Evolutionary conservation across 306 rosid genomes (phyloP).

Genomic region (Ammopiptanthus mongolicus): DNA sequence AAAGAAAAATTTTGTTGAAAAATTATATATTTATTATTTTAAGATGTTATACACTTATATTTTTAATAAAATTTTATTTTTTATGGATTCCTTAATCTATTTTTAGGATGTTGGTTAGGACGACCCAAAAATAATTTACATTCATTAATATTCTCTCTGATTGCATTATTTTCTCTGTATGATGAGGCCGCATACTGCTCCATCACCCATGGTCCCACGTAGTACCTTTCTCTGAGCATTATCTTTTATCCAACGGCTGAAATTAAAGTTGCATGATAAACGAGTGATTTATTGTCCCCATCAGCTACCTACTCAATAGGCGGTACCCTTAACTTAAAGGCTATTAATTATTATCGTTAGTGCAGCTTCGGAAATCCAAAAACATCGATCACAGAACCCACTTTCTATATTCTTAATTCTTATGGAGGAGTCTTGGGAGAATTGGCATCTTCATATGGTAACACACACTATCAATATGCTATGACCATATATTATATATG

Average conservation of each 20-base stretch:
- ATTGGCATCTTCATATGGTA: constrained; percentile 21
- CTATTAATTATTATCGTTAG: too few relatives aligned
- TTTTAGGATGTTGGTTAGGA: too few relatives aligned
- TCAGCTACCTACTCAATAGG: neutral
- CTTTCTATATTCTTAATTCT: neutral
- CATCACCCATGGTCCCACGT: too few relatives aligned
- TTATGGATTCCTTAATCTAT: too few relatives aligned
- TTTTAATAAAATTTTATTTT: too few relatives aligned
- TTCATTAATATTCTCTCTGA: too few relatives aligned
- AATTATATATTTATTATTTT: too few relatives aligned
- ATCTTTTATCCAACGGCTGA: constrained; percentile 7
- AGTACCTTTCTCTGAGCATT: neutral
- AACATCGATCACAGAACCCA: neutral
- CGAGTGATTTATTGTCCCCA: constrained; percentile 15
- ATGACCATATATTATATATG: neutral
- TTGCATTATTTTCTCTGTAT: too few relatives aligned
- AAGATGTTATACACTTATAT: too few relatives aligned
- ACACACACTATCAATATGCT: neutral
- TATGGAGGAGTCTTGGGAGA: constrained; percentile 26
- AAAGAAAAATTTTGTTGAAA: too few relatives aligned
- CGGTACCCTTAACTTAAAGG: neutral
- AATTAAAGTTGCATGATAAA: constrained; percentile 12
- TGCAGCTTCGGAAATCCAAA: neutral
- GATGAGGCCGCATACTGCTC: too few relatives aligned
- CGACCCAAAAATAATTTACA: too few relatives aligned